Evolutionary conservation across 257 asterid species (phyloP), one percentile per base, ranked within the genome.

Genomic region (Rehmannia glutinosa): DNA sequence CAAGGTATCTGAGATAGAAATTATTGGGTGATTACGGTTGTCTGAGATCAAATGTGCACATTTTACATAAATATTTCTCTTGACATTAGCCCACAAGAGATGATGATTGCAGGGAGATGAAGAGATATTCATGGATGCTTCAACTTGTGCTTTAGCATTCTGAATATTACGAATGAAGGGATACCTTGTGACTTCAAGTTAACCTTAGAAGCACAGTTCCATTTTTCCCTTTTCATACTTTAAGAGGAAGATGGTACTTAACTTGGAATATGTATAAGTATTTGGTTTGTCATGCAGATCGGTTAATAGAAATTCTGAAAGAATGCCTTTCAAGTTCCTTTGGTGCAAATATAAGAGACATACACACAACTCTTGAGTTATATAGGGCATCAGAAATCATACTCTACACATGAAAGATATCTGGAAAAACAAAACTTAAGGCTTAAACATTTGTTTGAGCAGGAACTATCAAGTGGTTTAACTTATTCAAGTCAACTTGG

Each of bases 61-160:
- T 43, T 59, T 10, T 68, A 33, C 60, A 13, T 36, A 1, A 15
- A 47, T 27, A 20, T 49, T 23, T 53, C 46, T 68, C 52, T 65
- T 84, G 73, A 77, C 75, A 57, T 68, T 75, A 73, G 68, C 72
- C 77, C 68, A 54, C 68, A 70, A 78, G 76, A 88, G 96, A 43
- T 74, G 68, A 69, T 89, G 97, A 97, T 47, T 85, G 85, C 90
- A 80, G 84, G 91, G 84, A 62, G 71, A 74, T 13, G 97, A 92
- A 60, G 95, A 85, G 74, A 89, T 92, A 71, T 87, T 87, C 75
- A 66, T 74, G 80, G 91, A 84, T 47, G 82, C 81, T 68, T 72
- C 92, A 8, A 82, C 95, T 59, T 89, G 96, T 85, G 86, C 92
- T 24, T 55, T 87, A 66, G 95, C 98, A 65, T 92, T 92, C 74